Percentiles rank a stretch among this genome's conserved stretches.
Conservation (phyloP, 1,139 yeast species). For the Pichia sp. region DNA sequence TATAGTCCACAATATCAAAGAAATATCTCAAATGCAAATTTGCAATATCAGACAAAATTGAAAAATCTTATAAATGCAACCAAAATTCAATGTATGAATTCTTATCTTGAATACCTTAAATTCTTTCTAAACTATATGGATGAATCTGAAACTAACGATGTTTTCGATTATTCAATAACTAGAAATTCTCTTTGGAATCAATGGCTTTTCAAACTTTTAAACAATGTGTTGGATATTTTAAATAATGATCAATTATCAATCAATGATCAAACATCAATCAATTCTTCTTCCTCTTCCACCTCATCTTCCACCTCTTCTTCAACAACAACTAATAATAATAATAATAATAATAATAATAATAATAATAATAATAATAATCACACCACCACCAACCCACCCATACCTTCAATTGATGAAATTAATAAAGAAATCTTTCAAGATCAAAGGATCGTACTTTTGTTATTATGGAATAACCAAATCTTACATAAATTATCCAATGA, state of each 20-base stretch:
- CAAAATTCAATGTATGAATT: conserved; percentile 18
- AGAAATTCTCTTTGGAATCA: conserved; percentile 26
- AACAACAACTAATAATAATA: too few species aligned
- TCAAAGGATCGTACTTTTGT: conserved; percentile 21
- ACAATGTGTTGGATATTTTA: background rate
- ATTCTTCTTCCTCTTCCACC: background rate
- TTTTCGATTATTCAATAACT: conserved; percentile 25
- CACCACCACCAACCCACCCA: background rate
- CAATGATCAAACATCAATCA: background rate
- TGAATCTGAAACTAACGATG: conserved; percentile 26
- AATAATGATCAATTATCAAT: background rate
- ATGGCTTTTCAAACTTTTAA: conserved; percentile 23
- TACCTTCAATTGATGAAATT: conserved; percentile 13
- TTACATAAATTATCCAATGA: conserved; percentile 22
- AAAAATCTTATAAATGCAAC: background rate
- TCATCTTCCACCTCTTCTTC: too few species aligned
- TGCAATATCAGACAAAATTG: background rate
- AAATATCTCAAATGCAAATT: background rate
- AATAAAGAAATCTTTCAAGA: conserved; percentile 24
- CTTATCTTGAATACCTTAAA: conserved; percentile 25
- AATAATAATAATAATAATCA: too few species aligned
- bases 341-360: too few species aligned
- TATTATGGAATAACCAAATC: conserved; percentile 28
- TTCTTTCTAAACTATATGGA: conserved; percentile 28
- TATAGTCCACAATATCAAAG: background rate